Evolutionary conservation across 768 basidiomycete species (phyloP).

Genomic region (Calvatia gigantea): DNA sequence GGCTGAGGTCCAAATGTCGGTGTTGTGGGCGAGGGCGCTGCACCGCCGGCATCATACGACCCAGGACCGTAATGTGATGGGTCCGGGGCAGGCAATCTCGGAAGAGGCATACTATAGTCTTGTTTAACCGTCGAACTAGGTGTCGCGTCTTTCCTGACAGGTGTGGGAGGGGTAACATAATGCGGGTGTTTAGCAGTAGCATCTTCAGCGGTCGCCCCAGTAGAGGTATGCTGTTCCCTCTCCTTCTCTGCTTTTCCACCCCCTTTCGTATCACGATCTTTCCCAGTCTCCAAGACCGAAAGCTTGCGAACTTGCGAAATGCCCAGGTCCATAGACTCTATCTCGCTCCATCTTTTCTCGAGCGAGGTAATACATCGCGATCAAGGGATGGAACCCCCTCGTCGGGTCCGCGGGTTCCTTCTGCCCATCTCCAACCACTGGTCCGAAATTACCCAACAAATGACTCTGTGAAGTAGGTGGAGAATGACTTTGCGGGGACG

Average conservation of each 20-base stretch:
- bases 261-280: neutral
- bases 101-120: slow-evolving; percentile 82
- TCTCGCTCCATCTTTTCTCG: slow-evolving; percentile 96
- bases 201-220: slow-evolving; percentile 11
- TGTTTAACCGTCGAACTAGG: slow-evolving; percentile 35
- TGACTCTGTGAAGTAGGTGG: slow-evolving; percentile 59
- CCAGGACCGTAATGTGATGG: slow-evolving; percentile 78
- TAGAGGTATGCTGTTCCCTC: slow-evolving; percentile 12
- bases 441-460: slow-evolving; percentile 38
- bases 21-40: slow-evolving; percentile 58
- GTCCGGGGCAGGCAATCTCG: slow-evolving; percentile 76
- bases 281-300: slow-evolving; percentile 39
- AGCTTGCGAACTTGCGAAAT: slow-evolving; percentile 93
- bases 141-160: slow-evolving; percentile 24
- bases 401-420: slow-evolving; percentile 77
- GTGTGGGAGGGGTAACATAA: slow-evolving; percentile 22
- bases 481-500: slow-evolving; percentile 43
- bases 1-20: slow-evolving; percentile 57
- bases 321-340: slow-evolving; percentile 87
- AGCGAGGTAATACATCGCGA: slow-evolving; percentile 96
- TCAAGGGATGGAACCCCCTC: slow-evolving; percentile 87
- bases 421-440: slow-evolving; percentile 34
- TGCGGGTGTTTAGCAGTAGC: slow-evolving; percentile 20
- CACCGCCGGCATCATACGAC: slow-evolving; percentile 64
- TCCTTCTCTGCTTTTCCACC: neutral